Evolutionary conservation across 2,329 filamentous ascomycete species (phyloP), one percentile per base, ranked within the genome.

Genomic region (Ceratocystis cacaofunesta): DNA sequence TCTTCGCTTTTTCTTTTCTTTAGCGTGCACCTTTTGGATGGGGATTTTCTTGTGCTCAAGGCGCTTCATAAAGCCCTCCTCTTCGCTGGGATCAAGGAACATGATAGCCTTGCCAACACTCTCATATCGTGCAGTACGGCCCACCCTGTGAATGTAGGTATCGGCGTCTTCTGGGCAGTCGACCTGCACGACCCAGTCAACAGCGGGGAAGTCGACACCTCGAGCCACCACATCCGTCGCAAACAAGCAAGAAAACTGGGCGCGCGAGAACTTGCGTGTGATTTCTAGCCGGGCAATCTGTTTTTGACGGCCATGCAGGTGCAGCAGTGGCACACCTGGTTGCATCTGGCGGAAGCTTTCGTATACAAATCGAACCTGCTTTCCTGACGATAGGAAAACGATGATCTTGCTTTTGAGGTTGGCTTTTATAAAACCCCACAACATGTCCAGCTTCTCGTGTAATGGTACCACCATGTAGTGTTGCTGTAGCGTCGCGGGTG

Each of bases 101-200:
- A 99, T 75, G 0, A 97, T 90, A 0, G 94, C 92, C 48, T 87
- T 85, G 6, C 94, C 94, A 64, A 90, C 85, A 69, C 88, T 87
- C 71, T 96, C 87, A 74, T 95, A 97, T 25, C 92, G 84, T n/a
- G 94, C 94, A 19, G 94, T 97, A 36, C 94, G 85, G 1, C 94
- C 94, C 3, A 96, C 92, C 67, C 94, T 85, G 76, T 99, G 94
- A 70, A 99, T 97, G 72, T 99, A 99, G 0, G 94, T 99, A 72
- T 97, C 94, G 3, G 89, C 88, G 74, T 99, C 92, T 74, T 99
- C 94, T 0, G 94, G 94, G 70, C 90, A 95, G 74, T 99, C 94
- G n/a, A 90, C 82, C 73, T 99, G 94, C n/a, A 99, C 90, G 4
- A 99, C 94, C 88, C 94, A 99, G 74, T 99, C 94, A 0, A 99